phyloP scores from a whole-genome alignment of 1,139 yeast genomes.

The Geotrichum fermentans region DNA sequence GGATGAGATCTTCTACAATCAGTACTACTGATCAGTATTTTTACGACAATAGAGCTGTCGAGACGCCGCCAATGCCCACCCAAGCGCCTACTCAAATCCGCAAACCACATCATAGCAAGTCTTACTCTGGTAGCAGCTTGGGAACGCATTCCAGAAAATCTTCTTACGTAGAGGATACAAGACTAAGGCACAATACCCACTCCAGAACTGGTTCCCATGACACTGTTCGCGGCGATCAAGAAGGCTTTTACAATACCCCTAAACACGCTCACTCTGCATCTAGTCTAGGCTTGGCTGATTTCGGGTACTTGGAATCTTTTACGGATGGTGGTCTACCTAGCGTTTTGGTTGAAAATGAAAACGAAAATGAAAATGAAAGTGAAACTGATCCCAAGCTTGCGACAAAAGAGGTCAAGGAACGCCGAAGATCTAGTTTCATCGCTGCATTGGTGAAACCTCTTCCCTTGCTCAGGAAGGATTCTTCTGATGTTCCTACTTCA shows the following conservation, averaged over 20 bases:
- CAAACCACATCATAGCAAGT: background rate
- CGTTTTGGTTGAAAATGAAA: constrained; percentile 13
- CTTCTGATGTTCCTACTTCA: background rate
- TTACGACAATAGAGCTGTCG: constrained; percentile 5
- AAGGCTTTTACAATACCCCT: background rate
- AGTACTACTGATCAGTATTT: constrained; percentile 19
- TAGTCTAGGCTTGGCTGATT: constrained; percentile 18
- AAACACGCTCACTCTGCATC: constrained; percentile 17
- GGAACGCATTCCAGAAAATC: constrained; percentile 15
- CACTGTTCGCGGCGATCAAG: constrained; percentile 15
- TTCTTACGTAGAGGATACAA: constrained; percentile 19
- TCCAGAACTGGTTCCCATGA: constrained; percentile 18
- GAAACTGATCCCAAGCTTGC: too few relatives aligned
- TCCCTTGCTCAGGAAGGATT: constrained; percentile 6
- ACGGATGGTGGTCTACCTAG: constrained; percentile 14
- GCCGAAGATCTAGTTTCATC: constrained; percentile 14
- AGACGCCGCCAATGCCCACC: constrained; percentile 1
- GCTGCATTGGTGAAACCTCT: constrained; percentile 16
- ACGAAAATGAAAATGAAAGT: too few relatives aligned
- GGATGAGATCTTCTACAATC: constrained; percentile 16
- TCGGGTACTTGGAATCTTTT: constrained; percentile 15
- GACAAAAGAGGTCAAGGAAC: background rate
- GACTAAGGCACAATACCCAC: constrained; percentile 17
- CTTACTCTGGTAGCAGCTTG: constrained; percentile 7
- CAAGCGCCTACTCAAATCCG: constrained; percentile 2